Conservation (phyloP, 2,329 filamentous ascomycete genomes). For the Beauveria rudraprayagi region DNA sequence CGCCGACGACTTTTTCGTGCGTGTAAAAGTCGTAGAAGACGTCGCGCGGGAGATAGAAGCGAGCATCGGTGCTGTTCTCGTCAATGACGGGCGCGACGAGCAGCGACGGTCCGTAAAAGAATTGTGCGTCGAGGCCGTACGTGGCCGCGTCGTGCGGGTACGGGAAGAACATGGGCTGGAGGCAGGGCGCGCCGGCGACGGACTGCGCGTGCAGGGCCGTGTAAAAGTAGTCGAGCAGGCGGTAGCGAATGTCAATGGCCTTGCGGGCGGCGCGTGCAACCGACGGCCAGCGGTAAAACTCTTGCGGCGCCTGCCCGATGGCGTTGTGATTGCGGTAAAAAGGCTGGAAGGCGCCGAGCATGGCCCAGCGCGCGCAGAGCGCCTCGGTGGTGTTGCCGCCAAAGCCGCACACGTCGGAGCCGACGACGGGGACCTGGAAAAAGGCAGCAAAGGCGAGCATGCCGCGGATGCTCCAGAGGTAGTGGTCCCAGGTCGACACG, state of each 20-base stretch:
- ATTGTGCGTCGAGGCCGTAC: conserved; percentile 36
- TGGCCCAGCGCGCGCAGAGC: conserved; percentile 59
- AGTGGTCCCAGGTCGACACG: conserved; percentile 45
- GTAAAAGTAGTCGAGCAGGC: conserved; percentile 68
- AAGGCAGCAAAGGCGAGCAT: conserved; percentile 55
- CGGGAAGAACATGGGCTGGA: conserved; percentile 63
- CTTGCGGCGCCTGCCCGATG: conserved; percentile 38
- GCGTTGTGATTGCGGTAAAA: conserved; percentile 62
- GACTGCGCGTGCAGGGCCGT: conserved; percentile 57
- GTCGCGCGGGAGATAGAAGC: conserved; percentile 40
- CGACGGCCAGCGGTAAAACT: conserved; percentile 58
- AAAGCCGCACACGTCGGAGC: conserved; percentile 72
- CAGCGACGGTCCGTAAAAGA: conserved; percentile 36
- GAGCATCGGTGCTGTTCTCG: conserved; percentile 32
- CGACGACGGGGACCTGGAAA: conserved; percentile 62
- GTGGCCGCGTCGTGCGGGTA: conserved; percentile 46
- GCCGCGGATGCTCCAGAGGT: conserved; percentile 48
- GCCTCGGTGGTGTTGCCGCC: conserved; percentile 51
- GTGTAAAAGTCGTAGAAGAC: conserved; percentile 44
- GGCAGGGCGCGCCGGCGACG: conserved; percentile 56
- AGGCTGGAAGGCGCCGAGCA: conserved; percentile 56
- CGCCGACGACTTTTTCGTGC: conserved; percentile 32
- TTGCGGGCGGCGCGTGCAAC: conserved; percentile 55
- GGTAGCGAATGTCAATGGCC: conserved; percentile 61
- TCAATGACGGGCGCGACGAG: conserved; percentile 36